Conservation (phyloP, 225 moss, liverwort and hornwort genomes). For the Sphagnum contortum region DNA sequence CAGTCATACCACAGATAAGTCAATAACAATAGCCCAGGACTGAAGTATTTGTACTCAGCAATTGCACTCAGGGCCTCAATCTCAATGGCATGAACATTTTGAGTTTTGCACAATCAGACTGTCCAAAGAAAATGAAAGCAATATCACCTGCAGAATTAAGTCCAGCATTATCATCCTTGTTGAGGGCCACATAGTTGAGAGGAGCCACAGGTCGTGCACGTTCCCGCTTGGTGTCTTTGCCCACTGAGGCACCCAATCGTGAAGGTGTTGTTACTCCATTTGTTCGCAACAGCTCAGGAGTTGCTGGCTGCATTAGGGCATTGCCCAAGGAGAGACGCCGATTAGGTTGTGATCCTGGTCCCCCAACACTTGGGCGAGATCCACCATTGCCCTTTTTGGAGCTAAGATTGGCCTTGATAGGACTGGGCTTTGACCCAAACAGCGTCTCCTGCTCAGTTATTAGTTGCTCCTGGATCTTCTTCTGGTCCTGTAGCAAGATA, state of each 20-base stretch:
- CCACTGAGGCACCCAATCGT: constrained; percentile 31
- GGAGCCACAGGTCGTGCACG: constrained; percentile 47
- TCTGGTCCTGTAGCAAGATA: constrained; percentile 26
- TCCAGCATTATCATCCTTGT: constrained; percentile 68
- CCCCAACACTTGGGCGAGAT: constrained; percentile 13
- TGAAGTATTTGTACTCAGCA: no score
- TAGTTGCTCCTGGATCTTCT: constrained; percentile 44
- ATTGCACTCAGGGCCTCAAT: no score
- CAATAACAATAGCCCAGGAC: no score
- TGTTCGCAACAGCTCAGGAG: constrained; percentile 35
- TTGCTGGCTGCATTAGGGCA: constrained; percentile 30
- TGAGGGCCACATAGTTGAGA: constrained; percentile 61
- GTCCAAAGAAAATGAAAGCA: constrained; percentile 22
- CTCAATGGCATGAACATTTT: no score
- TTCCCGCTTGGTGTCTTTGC: constrained; percentile 48
- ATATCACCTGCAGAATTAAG: constrained; percentile 60
- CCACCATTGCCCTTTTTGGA: constrained; percentile 37
- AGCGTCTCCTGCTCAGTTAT: constrained; percentile 53
- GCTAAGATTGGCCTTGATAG: constrained; percentile 32
- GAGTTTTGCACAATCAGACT: no score
- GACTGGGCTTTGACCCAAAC: constrained; percentile 47
- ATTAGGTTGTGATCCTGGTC: constrained; percentile 15
- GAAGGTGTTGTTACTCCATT: constrained; percentile 42
- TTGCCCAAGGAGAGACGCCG: constrained; percentile 38
- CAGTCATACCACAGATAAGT: no score